These are phyloP conservation scores for Coffea humblotiana DNA, from an alignment of 305 asterid species.

Conservation along the genomic window DNA sequence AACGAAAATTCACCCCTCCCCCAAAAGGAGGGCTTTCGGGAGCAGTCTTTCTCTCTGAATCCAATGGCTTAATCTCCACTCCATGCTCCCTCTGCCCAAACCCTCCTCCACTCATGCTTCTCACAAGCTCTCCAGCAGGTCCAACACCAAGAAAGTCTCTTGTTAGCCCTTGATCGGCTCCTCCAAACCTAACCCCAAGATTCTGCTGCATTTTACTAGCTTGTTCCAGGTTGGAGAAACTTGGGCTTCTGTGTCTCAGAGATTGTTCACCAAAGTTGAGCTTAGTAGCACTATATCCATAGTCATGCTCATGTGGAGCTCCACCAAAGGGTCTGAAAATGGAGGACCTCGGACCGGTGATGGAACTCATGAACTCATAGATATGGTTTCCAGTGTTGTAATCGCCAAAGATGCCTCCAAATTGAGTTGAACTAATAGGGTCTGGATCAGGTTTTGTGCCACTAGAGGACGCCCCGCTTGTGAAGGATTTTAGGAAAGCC, in stretches of 20 bases:
- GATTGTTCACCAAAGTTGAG: conserved; percentile 20
- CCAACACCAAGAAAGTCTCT: conserved; percentile 82
- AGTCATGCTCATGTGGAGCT: conserved; percentile 32
- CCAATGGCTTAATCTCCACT: conserved; percentile 38
- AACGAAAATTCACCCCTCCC: conserved; percentile 48
- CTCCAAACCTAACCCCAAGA: conserved; percentile 37
- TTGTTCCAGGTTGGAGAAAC: background rate
- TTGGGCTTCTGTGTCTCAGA: conserved; percentile 8
- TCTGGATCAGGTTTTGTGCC: conserved; percentile 15
- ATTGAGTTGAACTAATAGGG: conserved; percentile 18
- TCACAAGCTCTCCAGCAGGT: conserved; percentile 55
- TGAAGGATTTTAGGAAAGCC: conserved; percentile 55
- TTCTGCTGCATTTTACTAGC: conserved; percentile 1
- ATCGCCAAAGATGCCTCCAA: conserved; percentile 31
- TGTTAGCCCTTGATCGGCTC: conserved; percentile 55
- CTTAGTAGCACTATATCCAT: background rate
- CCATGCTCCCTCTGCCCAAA: conserved; percentile 16
- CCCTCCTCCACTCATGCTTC: conserved; percentile 36
- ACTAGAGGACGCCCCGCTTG: conserved; percentile 24
- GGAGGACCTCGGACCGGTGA: conserved; percentile 35
- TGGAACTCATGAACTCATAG: conserved; percentile 43
- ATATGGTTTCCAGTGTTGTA: conserved; percentile 35
- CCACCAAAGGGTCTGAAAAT: conserved; percentile 20
- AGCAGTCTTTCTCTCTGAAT: conserved; percentile 44
- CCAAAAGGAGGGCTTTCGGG: conserved; percentile 50